Percentiles rank a stretch among this genome's conserved stretches.
Conservation (phyloP, 2,329 filamentous ascomycete species). For the Xylaria arbuscula region DNA sequence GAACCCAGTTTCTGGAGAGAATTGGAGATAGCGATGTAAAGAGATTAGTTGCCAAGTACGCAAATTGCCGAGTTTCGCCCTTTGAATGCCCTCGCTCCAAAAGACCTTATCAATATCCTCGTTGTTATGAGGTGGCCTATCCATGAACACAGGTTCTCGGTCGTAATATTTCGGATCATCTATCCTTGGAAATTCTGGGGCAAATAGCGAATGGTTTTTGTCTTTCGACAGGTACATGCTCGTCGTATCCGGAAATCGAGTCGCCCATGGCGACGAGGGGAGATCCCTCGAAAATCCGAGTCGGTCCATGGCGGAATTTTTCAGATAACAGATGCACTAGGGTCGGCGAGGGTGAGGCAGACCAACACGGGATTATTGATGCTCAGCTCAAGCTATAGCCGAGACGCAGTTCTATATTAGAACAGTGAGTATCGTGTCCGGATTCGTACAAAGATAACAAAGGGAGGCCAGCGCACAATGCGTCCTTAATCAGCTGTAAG, state of each 20-base stretch:
- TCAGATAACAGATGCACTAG: background rate
- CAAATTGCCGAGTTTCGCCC: background rate
- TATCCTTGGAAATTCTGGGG: slow-evolving; percentile 3
- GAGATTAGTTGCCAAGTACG: background rate
- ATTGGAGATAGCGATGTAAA: background rate
- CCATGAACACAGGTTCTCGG: background rate
- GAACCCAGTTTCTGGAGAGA: background rate
- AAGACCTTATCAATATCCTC: background rate
- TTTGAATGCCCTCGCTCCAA: background rate
- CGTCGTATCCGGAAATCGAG: background rate
- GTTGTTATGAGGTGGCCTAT: background rate
- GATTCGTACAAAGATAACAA: background rate
- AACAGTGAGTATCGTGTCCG: background rate
- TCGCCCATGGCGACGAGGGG: slow-evolving; percentile 6
- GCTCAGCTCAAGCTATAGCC: background rate
- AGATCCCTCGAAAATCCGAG: background rate
- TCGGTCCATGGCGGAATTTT: background rate
- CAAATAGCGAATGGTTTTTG: background rate
- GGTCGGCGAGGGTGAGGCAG: background rate
- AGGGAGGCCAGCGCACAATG: background rate
- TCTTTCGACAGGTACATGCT: background rate
- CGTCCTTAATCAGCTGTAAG: background rate
- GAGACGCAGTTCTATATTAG: background rate
- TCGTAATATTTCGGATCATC: slow-evolving; percentile 15
- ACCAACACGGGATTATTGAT: too few species aligned